A percentile compares a stretch with the other conserved stretches of the same genome.
phyloP scores from a whole-genome alignment of 2,329 filamentous ascomycete species.

The Colletotrichum sp. region DNA sequence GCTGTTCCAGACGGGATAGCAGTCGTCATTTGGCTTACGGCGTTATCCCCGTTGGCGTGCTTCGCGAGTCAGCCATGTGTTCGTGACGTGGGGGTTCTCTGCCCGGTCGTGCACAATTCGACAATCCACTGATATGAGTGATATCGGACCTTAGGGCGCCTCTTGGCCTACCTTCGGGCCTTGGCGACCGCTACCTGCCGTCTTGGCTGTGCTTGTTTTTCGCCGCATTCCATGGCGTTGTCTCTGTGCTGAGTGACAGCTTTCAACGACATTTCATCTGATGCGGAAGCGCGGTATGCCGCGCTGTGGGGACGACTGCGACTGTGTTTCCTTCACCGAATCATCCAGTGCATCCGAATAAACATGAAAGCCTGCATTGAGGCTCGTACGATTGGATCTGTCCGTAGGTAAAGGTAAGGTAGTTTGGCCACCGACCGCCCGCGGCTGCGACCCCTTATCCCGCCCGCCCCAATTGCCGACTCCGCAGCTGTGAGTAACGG shows the following conservation, averaged over 20 bases:
- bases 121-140: background rate
- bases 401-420: background rate
- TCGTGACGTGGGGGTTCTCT: slow-evolving; percentile 15
- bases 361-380: background rate
- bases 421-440: background rate
- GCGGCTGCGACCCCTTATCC: background rate
- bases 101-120: background rate
- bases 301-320: background rate
- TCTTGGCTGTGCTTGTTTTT: slow-evolving; percentile 20
- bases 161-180: slow-evolving; percentile 11
- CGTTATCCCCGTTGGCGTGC: background rate
- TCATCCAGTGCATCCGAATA: background rate
- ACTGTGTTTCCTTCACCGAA: background rate
- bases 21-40: background rate
- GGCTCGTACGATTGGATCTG: background rate
- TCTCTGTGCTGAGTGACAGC: background rate
- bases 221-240: slow-evolving; percentile 19
- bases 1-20: background rate
- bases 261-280: background rate
- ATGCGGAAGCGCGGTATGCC: background rate
- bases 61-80: slow-evolving; percentile 13
- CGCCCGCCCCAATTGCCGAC: background rate
- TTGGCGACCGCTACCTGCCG: slow-evolving; percentile 16
- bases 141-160: background rate
- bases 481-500: background rate